These are phyloP conservation scores for Nepenthes mirabilis DNA, from an alignment of 148 eudicot genomes.

Conservation along the genomic window DNA sequence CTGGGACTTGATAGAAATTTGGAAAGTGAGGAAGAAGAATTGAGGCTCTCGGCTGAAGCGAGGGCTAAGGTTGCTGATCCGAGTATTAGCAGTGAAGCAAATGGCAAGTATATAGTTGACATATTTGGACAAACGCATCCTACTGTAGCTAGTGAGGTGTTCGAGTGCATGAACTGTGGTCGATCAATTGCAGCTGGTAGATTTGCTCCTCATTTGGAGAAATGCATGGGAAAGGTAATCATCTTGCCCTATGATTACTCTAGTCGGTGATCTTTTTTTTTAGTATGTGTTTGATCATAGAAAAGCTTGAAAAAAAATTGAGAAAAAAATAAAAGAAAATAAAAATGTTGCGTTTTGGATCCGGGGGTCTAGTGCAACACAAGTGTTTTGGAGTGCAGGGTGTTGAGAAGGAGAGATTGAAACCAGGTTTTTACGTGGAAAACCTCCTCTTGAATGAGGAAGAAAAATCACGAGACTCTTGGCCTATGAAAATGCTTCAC, in stretches of 20 bases:
- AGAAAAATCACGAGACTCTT: no score
- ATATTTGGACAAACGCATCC: constrained; percentile 98
- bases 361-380: no score
- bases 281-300: no score
- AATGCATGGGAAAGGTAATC: constrained; percentile 98
- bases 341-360: no score
- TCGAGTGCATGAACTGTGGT: constrained; percentile 94
- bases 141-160: constrained; percentile 66
- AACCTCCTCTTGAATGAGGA: no score
- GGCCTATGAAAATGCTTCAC: no score
- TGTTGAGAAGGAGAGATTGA: no score
- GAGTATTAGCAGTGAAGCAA: constrained; percentile 53
- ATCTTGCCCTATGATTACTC: neutral
- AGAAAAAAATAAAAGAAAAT: no score
- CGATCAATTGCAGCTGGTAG: constrained; percentile 81
- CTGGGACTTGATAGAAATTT: constrained; percentile 79
- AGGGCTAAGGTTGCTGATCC: constrained; percentile 72
- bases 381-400: no score
- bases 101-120: constrained; percentile 75
- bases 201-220: constrained; percentile 97
- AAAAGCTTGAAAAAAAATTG: no score
- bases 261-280: neutral
- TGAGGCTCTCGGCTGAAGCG: constrained; percentile 81
- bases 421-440: no score
- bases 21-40: constrained; percentile 82